Conservation (phyloP, 1,284 basidiomycete genomes). For the Xerocomus nothofagi region DNA sequence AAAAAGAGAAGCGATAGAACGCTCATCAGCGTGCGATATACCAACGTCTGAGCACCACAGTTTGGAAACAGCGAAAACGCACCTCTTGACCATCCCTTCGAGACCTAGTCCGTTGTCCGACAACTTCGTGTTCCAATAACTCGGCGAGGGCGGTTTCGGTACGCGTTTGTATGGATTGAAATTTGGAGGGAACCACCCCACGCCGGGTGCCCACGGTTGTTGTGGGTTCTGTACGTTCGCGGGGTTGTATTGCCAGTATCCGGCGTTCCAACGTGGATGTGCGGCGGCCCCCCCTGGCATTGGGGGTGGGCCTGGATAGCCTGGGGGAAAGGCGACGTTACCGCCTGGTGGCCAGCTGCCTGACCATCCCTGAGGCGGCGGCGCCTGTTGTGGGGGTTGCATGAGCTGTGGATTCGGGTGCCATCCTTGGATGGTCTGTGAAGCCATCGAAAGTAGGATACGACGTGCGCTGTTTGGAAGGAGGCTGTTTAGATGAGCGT, state of each 20-base stretch:
- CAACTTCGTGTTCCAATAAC: conserved; percentile 58
- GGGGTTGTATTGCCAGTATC: conserved; percentile 36
- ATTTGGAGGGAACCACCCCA: conserved; percentile 32
- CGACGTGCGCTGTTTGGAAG: background rate
- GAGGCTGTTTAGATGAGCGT: conserved; percentile 6
- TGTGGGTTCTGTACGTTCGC: conserved; percentile 29
- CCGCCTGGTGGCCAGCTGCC: conserved; percentile 34
- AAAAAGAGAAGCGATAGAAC: conserved; percentile 4
- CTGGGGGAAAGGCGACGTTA: conserved; percentile 34
- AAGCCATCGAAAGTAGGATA: conserved; percentile 21
- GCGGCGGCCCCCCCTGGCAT: conserved; percentile 16
- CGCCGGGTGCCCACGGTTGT: conserved; percentile 33
- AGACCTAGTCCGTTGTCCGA: conserved; percentile 64
- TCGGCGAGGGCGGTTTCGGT: conserved; percentile 55
- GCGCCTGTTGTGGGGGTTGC: conserved; percentile 26
- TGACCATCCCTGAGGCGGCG: conserved; percentile 34
- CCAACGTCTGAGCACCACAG: background rate
- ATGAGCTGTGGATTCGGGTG: conserved; percentile 36
- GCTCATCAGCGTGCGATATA: conserved; percentile 9
- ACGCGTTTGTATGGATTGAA: conserved; percentile 64
- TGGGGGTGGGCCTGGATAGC: conserved; percentile 36
- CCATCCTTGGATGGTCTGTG: conserved; percentile 32
- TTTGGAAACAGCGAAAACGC: conserved; percentile 33
- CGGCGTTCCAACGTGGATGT: conserved; percentile 31
- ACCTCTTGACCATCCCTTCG: conserved; percentile 62